Conservation (phyloP, 768 basidiomycete species). For the Favolaschia claudopus region DNA sequence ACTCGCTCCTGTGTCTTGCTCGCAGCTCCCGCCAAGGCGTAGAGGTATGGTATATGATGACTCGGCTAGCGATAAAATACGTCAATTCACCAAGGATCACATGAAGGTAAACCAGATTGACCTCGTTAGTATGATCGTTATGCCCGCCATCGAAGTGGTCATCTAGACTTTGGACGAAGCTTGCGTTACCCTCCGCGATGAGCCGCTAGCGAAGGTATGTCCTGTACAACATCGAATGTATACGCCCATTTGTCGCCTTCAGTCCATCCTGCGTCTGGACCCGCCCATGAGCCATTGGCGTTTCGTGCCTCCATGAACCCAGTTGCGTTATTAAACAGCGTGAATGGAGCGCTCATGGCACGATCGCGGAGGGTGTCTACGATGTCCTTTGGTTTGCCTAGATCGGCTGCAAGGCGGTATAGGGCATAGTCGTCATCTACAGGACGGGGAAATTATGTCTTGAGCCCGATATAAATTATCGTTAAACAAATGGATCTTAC, state of each 20-base stretch:
- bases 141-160: conserved; percentile 67
- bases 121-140: conserved; percentile 87
- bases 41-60: conserved; percentile 87
- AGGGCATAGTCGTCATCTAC: conserved; percentile 83
- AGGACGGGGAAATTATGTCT: too few species aligned
- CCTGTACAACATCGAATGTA: conserved; percentile 65
- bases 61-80: conserved; percentile 60
- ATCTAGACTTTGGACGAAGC: conserved; percentile 73
- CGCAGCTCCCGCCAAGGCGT: conserved; percentile 74
- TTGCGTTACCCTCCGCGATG: conserved; percentile 69
- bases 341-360: conserved; percentile 62
- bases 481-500: conserved; percentile 46
- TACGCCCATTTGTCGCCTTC: conserved; percentile 81
- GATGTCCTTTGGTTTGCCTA: conserved; percentile 59
- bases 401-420: conserved; percentile 62
- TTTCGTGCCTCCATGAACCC: conserved; percentile 88
- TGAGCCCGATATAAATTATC: not conserved
- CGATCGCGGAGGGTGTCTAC: conserved; percentile 60
- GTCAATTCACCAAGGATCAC: not conserved
- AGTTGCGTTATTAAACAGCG: conserved; percentile 70
- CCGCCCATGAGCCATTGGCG: conserved; percentile 74
- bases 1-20: conserved; percentile 77
- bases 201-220: conserved; percentile 56
- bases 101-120: conserved; percentile 29
- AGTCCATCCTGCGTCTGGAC: conserved; percentile 78